Evolutionary conservation across 148 eudicot species (phyloP).

Genomic region (Oxyria digyna): DNA sequence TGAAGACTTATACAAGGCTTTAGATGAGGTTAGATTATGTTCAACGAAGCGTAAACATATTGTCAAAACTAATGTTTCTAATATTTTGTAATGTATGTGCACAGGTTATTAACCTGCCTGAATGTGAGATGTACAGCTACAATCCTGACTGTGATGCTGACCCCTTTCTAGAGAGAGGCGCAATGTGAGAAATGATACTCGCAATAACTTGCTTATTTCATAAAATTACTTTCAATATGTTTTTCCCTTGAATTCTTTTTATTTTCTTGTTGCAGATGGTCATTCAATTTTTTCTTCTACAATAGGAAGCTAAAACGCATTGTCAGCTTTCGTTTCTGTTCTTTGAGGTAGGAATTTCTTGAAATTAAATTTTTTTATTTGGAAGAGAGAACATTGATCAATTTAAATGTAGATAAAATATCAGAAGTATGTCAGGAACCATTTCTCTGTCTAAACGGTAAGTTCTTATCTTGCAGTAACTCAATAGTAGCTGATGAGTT

Average conservation of each 20-base stretch:
- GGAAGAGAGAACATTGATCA: background rate
- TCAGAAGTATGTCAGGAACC: background rate
- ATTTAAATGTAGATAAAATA: background rate
- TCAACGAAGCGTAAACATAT: background rate
- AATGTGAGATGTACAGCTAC: constrained; percentile 91
- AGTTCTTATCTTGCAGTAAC: constrained; percentile 41
- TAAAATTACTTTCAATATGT: background rate
- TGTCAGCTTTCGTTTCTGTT: constrained; percentile 80
- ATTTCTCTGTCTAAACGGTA: background rate
- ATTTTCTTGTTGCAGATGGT: constrained; percentile 54
- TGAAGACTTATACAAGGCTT: constrained; percentile 62
- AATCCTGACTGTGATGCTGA: constrained; percentile 80
- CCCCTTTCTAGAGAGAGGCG: constrained; percentile 75
- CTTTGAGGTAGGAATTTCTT: constrained; percentile 46
- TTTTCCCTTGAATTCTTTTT: background rate
- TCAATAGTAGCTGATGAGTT: constrained; percentile 57
- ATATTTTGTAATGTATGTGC: constrained; percentile 10
- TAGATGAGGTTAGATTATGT: constrained; percentile 67
- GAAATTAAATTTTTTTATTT: background rate
- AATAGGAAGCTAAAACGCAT: constrained; percentile 84
- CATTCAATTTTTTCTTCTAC: constrained; percentile 89
- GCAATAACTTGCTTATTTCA: background rate
- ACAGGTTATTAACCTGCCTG: constrained; percentile 80
- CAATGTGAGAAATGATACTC: constrained; percentile 44
- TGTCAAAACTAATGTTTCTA: constrained; percentile 5